Percentiles rank a stretch among this genome's conserved stretches.
Conservation (phyloP, 768 basidiomycete species). For the Leccinum uliginosum region DNA sequence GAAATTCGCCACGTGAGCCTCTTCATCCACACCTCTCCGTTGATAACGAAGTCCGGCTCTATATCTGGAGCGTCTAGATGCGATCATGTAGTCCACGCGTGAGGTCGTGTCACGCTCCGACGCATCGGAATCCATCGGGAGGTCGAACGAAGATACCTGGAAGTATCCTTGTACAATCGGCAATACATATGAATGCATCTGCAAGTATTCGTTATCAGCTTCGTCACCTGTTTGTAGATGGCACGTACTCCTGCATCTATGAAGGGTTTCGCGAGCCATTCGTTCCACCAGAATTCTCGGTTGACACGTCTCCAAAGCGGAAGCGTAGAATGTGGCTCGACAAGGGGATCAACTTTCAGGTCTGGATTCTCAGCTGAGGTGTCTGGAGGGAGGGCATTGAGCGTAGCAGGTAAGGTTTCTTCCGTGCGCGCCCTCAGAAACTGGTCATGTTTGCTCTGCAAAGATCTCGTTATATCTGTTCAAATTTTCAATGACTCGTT, state of each 20-base stretch:
- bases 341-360: slow-evolving; percentile 46
- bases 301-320: slow-evolving; percentile 93
- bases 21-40: slow-evolving; percentile 89
- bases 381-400: slow-evolving; percentile 46
- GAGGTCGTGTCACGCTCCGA: slow-evolving; percentile 37
- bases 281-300: slow-evolving; percentile 95
- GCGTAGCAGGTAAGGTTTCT: slow-evolving; percentile 54
- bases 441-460: slow-evolving; percentile 76
- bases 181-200: slow-evolving; percentile 82
- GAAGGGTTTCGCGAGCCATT: slow-evolving; percentile 79
- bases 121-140: slow-evolving; percentile 40
- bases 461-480: slow-evolving; percentile 75
- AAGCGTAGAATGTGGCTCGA: slow-evolving; percentile 71
- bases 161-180: slow-evolving; percentile 94
- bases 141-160: slow-evolving; percentile 64
- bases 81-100: slow-evolving; percentile 70
- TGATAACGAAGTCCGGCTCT: slow-evolving; percentile 94
- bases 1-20: slow-evolving; percentile 92
- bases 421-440: slow-evolving; percentile 53
- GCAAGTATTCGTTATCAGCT: neutral
- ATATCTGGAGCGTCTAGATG: slow-evolving; percentile 83
- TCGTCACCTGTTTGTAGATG: neutral
- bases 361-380: slow-evolving; percentile 21
- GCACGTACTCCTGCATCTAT: slow-evolving; percentile 76
- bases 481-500: neutral